phyloP scores from a whole-genome alignment of 176 grass and related monocot species.

The Triticum aestivum region IWGSC_CS_RefSeq_v2.1 NC_057809.1:150971797-150972296 shows the following conservation, averaged over 20 bases:
- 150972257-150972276: neutral
- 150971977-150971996: neutral
- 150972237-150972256: neutral
- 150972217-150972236: neutral
- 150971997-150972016: slow-evolving; percentile 24
- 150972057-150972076: neutral
- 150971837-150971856: neutral
- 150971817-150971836: no score
- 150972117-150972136: slow-evolving; percentile 8
- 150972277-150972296: no score
- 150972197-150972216: slow-evolving; percentile 10
- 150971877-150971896: slow-evolving; percentile 27
- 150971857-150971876: slow-evolving; percentile 30
- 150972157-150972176: slow-evolving; percentile 1
- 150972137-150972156: neutral
- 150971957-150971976: neutral
- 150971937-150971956: slow-evolving; percentile 8
- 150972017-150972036: slow-evolving; percentile 2
- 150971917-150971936: neutral
- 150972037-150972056: slow-evolving; percentile 20
- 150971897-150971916: slow-evolving; percentile 3
- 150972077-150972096: neutral
- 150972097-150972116: slow-evolving; percentile 1
- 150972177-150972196: neutral
- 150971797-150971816: no score